Percentiles rank a stretch among this genome's conserved stretches.
phyloP scores from a whole-genome alignment of 2,329 filamentous ascomycete species.

The Tolypocladium capitatum region DNA sequence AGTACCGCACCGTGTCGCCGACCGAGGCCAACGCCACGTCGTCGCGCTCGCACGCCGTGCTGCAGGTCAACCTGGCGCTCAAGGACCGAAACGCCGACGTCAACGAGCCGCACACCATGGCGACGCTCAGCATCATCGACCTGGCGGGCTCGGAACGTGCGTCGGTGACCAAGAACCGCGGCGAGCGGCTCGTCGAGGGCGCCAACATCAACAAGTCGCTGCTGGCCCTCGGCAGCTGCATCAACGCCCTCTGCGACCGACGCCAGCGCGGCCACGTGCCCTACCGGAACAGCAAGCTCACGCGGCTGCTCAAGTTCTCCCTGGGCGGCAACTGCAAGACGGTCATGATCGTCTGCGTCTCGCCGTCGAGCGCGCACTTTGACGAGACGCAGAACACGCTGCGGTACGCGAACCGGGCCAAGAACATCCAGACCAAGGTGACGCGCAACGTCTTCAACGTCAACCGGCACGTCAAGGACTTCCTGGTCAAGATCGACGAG shows the following conservation, averaged over 20 bases:
- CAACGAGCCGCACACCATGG: constrained; percentile 94
- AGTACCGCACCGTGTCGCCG: constrained; percentile 87
- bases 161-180: constrained; percentile 91
- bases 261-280: constrained; percentile 88
- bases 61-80: constrained; percentile 92
- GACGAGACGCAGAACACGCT: constrained; percentile 98
- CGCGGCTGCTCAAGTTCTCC: constrained; percentile 88
- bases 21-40: constrained; percentile 97
- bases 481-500: constrained; percentile 97
- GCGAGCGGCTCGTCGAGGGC: constrained; percentile 80
- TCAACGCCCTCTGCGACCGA: constrained; percentile 92
- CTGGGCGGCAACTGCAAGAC: constrained; percentile 97
- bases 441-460: constrained; percentile 99
- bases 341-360: constrained; percentile 99
- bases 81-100: constrained; percentile 88
- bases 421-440: constrained; percentile 99
- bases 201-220: constrained; percentile 99
- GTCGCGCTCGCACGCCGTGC: constrained; percentile 88
- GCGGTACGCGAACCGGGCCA: constrained; percentile 91
- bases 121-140: constrained; percentile 95
- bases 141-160: constrained; percentile 90
- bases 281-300: constrained; percentile 96
- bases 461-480: constrained; percentile 97
- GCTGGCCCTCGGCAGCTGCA: constrained; percentile 87
- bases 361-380: constrained; percentile 89